Percentiles rank a stretch among this genome's conserved stretches.
phyloP scores from a whole-genome alignment of 495 filamentous ascomycete genomes.

The Xylaria scruposa region DNA sequence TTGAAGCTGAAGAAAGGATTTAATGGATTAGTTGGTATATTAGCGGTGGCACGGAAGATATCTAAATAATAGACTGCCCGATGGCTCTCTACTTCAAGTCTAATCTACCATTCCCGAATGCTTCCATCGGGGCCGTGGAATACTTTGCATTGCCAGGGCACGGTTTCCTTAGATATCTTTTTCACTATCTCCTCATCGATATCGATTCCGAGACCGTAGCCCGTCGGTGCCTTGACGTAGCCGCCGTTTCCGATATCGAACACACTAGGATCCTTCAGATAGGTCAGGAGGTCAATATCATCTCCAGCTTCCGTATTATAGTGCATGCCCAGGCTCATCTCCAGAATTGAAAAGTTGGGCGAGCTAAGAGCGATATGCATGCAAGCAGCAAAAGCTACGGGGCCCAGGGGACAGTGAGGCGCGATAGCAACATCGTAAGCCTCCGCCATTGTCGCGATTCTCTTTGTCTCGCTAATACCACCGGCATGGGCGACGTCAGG shows the following conservation, averaged over 20 bases:
- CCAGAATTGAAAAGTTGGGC: slow-evolving; percentile 76
- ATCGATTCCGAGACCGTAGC: slow-evolving; percentile 74
- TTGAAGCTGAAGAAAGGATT: background rate
- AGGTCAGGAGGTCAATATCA: slow-evolving; percentile 67
- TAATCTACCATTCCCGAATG: slow-evolving; percentile 31
- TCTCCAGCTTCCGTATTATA: slow-evolving; percentile 70
- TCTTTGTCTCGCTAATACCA: slow-evolving; percentile 72
- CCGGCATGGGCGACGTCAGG: slow-evolving; percentile 77
- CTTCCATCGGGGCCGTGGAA: slow-evolving; percentile 33
- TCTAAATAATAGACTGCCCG: background rate
- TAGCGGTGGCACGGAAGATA: background rate
- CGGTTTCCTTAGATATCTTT: slow-evolving; percentile 40
- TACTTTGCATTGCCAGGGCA: slow-evolving; percentile 71
- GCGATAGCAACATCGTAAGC: slow-evolving; percentile 78
- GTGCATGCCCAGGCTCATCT: slow-evolving; percentile 81
- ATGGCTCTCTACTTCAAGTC: too few species aligned
- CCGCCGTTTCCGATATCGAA: slow-evolving; percentile 67
- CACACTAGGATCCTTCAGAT: slow-evolving; percentile 65
- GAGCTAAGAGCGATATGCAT: slow-evolving; percentile 71
- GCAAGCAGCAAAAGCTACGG: slow-evolving; percentile 73
- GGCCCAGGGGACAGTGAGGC: slow-evolving; percentile 77
- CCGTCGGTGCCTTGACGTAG: slow-evolving; percentile 66
- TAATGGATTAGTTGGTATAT: background rate
- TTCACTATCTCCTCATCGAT: slow-evolving; percentile 70
- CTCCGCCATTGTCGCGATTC: slow-evolving; percentile 77